Conservation (phyloP, 176 grass and related monocot species). For the Zea mays region DNA sequence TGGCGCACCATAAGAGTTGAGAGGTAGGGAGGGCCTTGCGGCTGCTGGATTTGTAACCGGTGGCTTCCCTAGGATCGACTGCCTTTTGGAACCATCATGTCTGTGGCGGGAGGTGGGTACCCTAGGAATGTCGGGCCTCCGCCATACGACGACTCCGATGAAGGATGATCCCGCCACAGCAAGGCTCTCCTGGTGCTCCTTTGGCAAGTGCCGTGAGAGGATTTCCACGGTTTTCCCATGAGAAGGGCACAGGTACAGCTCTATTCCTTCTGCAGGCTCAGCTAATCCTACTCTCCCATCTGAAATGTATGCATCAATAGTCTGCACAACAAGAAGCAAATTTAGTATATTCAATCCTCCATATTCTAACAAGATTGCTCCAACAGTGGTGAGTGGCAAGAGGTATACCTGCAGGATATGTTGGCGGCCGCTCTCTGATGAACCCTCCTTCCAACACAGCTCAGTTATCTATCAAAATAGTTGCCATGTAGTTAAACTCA, state of each 20-base stretch:
- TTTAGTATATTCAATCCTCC: background rate
- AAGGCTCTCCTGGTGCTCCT: constrained; percentile 63
- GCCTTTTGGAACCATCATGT: constrained; percentile 58
- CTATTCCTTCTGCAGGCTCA: constrained; percentile 77
- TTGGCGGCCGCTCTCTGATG: constrained; percentile 63
- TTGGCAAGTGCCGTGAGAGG: constrained; percentile 58
- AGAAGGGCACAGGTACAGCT: constrained; percentile 83
- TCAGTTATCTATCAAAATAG: constrained; percentile 54
- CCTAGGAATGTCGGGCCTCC: constrained; percentile 68
- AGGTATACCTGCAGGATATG: constrained; percentile 70
- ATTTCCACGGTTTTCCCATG: constrained; percentile 70
- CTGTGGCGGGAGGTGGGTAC: constrained; percentile 41
- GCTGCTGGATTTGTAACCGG: constrained; percentile 41
- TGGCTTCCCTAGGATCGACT: constrained; percentile 53
- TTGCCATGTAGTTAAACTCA: background rate
- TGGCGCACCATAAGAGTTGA: constrained; percentile 14
- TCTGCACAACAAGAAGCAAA: constrained; percentile 49
- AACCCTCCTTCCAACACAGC: constrained; percentile 84
- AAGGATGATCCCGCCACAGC: constrained; percentile 43
- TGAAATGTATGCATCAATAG: constrained; percentile 73
- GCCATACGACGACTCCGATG: constrained; percentile 83
- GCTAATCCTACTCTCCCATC: constrained; percentile 93
- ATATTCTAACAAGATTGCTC: constrained; percentile 2
- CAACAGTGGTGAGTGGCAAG: constrained; percentile 3
- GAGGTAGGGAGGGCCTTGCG: constrained; percentile 38